Percentiles rank a stretch among this genome's conserved stretches.
These are phyloP conservation scores for Leptoxyphium fumago DNA, from an alignment of 2,329 filamentous ascomycete species.

Conservation along the genomic window DNA sequence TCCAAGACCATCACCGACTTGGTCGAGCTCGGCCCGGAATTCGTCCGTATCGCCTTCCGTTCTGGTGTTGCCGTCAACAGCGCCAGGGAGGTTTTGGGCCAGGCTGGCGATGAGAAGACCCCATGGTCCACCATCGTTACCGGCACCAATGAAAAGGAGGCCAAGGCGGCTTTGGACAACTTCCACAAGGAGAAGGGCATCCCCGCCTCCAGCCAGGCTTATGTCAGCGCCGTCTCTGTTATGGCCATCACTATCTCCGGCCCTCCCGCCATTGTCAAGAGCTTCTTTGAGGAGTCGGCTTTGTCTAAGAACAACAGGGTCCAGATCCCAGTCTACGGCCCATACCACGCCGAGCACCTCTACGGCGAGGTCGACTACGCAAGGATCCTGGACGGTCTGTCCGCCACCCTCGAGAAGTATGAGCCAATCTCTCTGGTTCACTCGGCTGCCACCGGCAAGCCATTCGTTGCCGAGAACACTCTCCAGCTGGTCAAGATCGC, in stretches of 20 bases:
- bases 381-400: constrained; percentile 31
- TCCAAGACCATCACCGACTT: constrained; percentile 47
- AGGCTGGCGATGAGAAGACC: constrained; percentile 39
- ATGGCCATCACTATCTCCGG: constrained; percentile 47
- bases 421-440: constrained; percentile 30
- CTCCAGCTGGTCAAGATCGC: constrained; percentile 30
- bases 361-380: constrained; percentile 37
- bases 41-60: constrained; percentile 52
- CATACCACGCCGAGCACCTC: constrained; percentile 44
- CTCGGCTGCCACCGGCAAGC: constrained; percentile 32
- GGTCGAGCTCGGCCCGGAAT: constrained; percentile 47
- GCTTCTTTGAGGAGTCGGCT: constrained; percentile 35
- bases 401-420: constrained; percentile 28
- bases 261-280: constrained; percentile 38
- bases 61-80: constrained; percentile 35
- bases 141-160: constrained; percentile 38
- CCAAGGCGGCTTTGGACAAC: constrained; percentile 35
- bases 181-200: constrained; percentile 44
- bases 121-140: constrained; percentile 55
- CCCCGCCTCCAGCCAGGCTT: constrained; percentile 36
- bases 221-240: constrained; percentile 44
- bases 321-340: constrained; percentile 41
- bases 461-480: constrained; percentile 29
- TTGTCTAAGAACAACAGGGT: constrained; percentile 37
- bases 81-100: constrained; percentile 33